phyloP scores from a whole-genome alignment of 306 rosid species.

The Bauhinia variegata region DNA sequence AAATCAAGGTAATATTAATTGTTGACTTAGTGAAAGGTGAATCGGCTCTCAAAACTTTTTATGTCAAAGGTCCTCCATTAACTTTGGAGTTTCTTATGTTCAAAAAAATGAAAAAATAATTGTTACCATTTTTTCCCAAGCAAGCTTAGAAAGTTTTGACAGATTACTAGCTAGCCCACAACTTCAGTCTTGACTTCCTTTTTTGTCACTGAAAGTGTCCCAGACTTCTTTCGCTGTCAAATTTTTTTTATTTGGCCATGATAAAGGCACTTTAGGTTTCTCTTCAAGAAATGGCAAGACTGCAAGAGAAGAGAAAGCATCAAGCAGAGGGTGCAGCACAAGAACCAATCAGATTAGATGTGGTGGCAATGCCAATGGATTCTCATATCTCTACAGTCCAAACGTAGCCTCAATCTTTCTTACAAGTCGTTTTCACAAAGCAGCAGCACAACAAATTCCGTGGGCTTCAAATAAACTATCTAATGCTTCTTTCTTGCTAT shows the following conservation, averaged over 20 bases:
- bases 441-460: background rate
- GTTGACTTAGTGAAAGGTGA: too few species aligned
- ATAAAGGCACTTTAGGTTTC: background rate
- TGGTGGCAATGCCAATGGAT: constrained; percentile 15
- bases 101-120: too few species aligned
- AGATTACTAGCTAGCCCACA: constrained; percentile 25
- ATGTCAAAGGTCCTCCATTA: too few species aligned
- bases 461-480: constrained; percentile 8
- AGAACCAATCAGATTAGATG: constrained; percentile 18
- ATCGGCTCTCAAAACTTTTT: too few species aligned
- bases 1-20: too few species aligned
- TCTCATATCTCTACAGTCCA: constrained; percentile 34
- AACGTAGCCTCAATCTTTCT: background rate
- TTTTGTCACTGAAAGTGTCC: background rate
- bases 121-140: too few species aligned
- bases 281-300: constrained; percentile 17
- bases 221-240: background rate
- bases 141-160: too few species aligned
- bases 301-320: background rate
- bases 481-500: background rate
- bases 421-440: background rate
- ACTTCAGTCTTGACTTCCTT: constrained; percentile 20
- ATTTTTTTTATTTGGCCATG: too few species aligned
- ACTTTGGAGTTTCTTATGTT: too few species aligned
- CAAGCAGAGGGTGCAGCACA: background rate